Base-by-base conservation (phyloP, 352 stramenopile genomes). In the Paralagenidium karlingii region DNA sequence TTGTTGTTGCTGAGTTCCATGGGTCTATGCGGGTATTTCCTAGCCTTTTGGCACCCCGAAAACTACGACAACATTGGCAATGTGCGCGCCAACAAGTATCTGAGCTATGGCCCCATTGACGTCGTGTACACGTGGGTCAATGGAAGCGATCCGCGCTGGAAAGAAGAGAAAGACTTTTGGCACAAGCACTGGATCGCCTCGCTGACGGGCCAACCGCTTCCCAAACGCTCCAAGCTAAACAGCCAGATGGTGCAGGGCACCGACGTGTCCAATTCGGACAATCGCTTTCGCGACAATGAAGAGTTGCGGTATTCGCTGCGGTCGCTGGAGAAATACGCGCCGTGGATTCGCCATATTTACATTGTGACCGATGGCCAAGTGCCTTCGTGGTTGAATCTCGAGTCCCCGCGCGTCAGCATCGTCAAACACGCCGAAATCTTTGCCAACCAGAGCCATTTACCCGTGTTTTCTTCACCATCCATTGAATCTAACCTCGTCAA, bases 111-210 rank as follows among this genome's bases (percentile, higher is more conserved):
- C 0, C 73, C 81, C 12, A 95, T 97, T 40, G 91, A 97, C 57
- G 87, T 94, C 20, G 91, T 97, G 19, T 97, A 97, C 60, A 97
- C 90, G 47, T 97, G 91, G 90, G 89, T 97, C 34, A 97, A 97
- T 48, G 90, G 91, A 34, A 93, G 81, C 10, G 91, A 97, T 42
- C 85, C 91, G 9, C 61, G 78, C 11, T 97, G 91, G 91, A 83
- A 93, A 33, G 67, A 66, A 13, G 61, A 91, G 34, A 92, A 92
- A 43, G 73, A 88, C 37, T 85, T 81, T 49, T 93, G 73, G 71
- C 78, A 92, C 58, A 80, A 82, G 47, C 73, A 85, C 53, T 92
- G 78, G 78, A 83, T 89, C 43, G 76, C 75, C 22, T 80, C 73
- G 34, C 56, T 96, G 19, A 88, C 76, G 27, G 66, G 66, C 1